phyloP scores from a whole-genome alignment of 768 basidiomycete genomes.

The Hygrophorus pudorinus region DNA sequence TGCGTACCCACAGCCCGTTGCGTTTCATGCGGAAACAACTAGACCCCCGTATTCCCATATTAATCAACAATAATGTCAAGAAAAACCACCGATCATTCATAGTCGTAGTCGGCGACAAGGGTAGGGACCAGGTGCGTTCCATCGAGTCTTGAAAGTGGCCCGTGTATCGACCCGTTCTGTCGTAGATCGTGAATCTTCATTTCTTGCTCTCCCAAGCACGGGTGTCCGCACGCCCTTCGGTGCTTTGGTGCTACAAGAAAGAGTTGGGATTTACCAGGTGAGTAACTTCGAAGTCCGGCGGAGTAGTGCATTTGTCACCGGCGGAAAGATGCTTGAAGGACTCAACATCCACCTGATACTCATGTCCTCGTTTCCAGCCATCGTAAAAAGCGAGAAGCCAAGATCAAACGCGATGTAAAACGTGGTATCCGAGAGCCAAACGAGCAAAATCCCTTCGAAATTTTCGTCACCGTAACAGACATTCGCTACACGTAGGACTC shows the following conservation, averaged over 20 bases:
- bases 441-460: conserved; percentile 95
- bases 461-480: conserved; percentile 97
- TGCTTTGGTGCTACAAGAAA: conserved; percentile 99
- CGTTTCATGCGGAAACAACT: conserved; percentile 73
- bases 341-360: not conserved
- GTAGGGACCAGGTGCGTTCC: conserved; percentile 72
- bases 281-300: conserved; percentile 13
- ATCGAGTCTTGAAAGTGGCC: not conserved
- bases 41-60: conserved; percentile 84
- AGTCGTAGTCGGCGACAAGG: conserved; percentile 91
- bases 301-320: not conserved
- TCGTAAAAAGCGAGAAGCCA: conserved; percentile 93
- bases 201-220: conserved; percentile 88
- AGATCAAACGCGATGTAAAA: conserved; percentile 94
- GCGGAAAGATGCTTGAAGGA: too few species aligned
- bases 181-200: conserved; percentile 87
- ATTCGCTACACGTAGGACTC: conserved; percentile 85
- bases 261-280: conserved; percentile 93
- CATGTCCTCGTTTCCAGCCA: conserved; percentile 40
- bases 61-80: conserved; percentile 91
- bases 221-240: conserved; percentile 81
- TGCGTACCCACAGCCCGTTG: too few species aligned
- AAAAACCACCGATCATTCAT: conserved; percentile 91
- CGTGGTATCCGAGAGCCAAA: conserved; percentile 89
- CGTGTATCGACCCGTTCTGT: not conserved